Percentiles rank a stretch among this genome's conserved stretches.
Evolutionary conservation across 2,329 filamentous ascomycete species (phyloP).

Genomic region (Neopestalotiopsis rosae): DNA sequence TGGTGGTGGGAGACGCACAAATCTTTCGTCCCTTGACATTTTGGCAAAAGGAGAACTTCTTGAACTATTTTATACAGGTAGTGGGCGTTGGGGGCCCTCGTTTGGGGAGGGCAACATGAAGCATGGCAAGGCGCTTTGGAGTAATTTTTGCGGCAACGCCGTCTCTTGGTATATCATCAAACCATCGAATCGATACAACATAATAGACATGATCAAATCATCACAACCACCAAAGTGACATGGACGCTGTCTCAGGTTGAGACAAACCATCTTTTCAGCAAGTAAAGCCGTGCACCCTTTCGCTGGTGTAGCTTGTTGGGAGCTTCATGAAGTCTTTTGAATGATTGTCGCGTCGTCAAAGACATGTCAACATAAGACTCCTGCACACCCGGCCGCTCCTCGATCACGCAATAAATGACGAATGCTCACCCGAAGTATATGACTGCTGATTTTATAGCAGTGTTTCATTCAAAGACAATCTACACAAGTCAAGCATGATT

Average conservation of each 20-base stretch:
- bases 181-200: not conserved
- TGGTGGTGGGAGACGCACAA: too few species aligned
- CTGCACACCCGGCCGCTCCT: too few species aligned
- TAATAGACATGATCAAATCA: slow-evolving; percentile 14
- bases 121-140: slow-evolving; percentile 18
- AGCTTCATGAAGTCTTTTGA: too few species aligned
- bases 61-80: not conserved
- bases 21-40: too few species aligned
- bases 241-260: not conserved
- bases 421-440: too few species aligned
- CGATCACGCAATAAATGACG: too few species aligned
- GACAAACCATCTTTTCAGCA: not conserved
- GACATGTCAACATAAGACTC: too few species aligned
- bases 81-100: not conserved
- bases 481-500: too few species aligned
- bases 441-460: too few species aligned
- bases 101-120: not conserved
- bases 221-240: not conserved
- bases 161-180: slow-evolving; percentile 2
- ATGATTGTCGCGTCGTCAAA: too few species aligned
- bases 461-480: too few species aligned
- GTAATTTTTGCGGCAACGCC: not conserved
- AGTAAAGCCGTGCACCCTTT: not conserved
- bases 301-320: too few species aligned
- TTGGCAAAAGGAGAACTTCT: not conserved